Evolutionary conservation across 129 eudicot genomes (phyloP).

Genomic region (Calendula officinalis): DNA sequence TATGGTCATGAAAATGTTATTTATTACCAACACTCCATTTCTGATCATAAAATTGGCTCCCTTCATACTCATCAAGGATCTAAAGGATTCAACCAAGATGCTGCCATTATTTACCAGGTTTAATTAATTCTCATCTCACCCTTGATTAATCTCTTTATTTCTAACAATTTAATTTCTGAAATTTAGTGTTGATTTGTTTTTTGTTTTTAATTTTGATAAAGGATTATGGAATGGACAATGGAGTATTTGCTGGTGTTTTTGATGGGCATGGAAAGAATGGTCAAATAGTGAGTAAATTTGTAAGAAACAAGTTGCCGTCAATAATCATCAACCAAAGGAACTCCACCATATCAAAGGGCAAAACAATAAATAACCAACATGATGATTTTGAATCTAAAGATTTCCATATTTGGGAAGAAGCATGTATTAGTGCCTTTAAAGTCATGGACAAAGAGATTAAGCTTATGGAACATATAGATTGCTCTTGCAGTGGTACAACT

Average conservation of each 20-base stretch:
- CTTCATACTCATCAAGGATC: constrained; percentile 60
- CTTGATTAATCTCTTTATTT: not conserved
- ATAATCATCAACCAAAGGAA: constrained; percentile 61
- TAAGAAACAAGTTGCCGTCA: constrained; percentile 66
- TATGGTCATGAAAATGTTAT: constrained; percentile 65
- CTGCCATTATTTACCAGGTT: constrained; percentile 78
- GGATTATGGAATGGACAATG: constrained; percentile 83
- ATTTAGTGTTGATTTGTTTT: not conserved
- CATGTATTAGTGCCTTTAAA: constrained; percentile 56
- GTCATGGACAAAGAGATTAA: constrained; percentile 78
- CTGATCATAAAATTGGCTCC: constrained; percentile 42
- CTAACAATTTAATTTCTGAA: too few relatives aligned
- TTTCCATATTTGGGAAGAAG: constrained; percentile 62
- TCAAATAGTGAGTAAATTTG: constrained; percentile 62
- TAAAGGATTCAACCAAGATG: constrained; percentile 82
- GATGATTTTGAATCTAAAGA: constrained; percentile 37
- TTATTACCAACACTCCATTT: constrained; percentile 31
- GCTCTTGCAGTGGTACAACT: constrained; percentile 81
- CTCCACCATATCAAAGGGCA: constrained; percentile 35
- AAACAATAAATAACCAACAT: constrained; percentile 23
- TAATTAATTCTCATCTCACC: constrained; percentile 5
- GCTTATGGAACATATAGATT: constrained; percentile 55
- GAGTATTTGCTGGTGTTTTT: constrained; percentile 70
- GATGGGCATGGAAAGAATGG: constrained; percentile 94
- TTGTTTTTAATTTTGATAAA: constrained; percentile 26